These are phyloP conservation scores for Rauvolfia tetraphylla DNA, from an alignment of 257 asterid genomes.

Conservation along the genomic window DNA sequence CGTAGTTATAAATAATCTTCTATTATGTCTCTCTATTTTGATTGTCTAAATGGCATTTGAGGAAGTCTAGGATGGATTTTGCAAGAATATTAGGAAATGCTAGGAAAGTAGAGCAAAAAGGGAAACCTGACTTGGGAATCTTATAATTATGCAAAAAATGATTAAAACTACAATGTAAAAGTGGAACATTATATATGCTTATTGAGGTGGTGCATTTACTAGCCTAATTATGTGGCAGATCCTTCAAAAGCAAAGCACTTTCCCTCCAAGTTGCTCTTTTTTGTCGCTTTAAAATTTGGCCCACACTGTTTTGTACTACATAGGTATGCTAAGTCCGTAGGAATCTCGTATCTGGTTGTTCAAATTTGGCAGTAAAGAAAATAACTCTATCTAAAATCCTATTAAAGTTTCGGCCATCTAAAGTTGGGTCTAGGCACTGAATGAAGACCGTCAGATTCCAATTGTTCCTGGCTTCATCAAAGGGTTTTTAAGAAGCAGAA, in stretches of 20 bases:
- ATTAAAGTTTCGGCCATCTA: neutral
- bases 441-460: neutral
- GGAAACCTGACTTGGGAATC: neutral
- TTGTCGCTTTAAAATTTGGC: no score
- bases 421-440: neutral
- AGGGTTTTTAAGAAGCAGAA: neutral
- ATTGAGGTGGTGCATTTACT: neutral
- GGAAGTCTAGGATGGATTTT: neutral
- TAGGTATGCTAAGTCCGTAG: neutral
- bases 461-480: neutral
- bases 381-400: neutral
- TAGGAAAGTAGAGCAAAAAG: neutral
- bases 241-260: neutral
- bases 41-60: neutral
- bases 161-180: neutral
- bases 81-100: neutral
- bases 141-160: neutral
- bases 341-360: neutral
- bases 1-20: neutral
- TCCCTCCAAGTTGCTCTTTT: neutral
- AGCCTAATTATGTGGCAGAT: neutral
- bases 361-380: neutral
- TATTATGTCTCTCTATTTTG: neutral
- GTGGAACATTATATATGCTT: neutral
- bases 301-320: neutral